These are phyloP conservation scores for Cyclotella kingstonii DNA, from an alignment of 108 stramenopile genomes.

Conservation along the genomic window DNA sequence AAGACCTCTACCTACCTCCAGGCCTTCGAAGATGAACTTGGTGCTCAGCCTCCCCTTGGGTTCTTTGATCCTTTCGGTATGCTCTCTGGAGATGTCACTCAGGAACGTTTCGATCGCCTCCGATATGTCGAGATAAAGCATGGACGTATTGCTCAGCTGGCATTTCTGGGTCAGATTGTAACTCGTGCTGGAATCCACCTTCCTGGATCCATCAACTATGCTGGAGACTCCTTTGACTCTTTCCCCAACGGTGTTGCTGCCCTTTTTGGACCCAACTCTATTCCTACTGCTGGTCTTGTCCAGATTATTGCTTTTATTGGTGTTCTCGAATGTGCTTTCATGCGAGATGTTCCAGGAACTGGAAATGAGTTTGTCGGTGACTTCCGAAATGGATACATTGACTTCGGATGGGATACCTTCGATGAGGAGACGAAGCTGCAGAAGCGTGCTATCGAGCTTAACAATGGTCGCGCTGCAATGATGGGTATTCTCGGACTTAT, in stretches of 20 bases:
- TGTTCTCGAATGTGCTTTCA: background rate
- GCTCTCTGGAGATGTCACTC: constrained; percentile 1
- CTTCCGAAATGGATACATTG: constrained; percentile 70
- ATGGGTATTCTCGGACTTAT: constrained; percentile 70
- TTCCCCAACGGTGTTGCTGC: constrained; percentile 8
- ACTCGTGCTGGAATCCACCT: constrained; percentile 7
- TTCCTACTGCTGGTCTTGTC: constrained; percentile 4
- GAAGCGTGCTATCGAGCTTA: constrained; percentile 90
- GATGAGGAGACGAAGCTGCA: constrained; percentile 63
- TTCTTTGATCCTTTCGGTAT: constrained; percentile 52
- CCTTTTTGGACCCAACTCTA: constrained; percentile 5
- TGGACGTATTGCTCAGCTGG: constrained; percentile 73
- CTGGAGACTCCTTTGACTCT: constrained; percentile 4
- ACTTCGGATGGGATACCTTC: constrained; percentile 73
- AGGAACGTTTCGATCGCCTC: constrained; percentile 61
- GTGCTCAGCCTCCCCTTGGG: constrained; percentile 62
- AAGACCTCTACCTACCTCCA: constrained; percentile 45
- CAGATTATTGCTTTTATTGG: constrained; percentile 2
- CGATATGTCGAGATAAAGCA: constrained; percentile 77
- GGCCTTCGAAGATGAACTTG: constrained; percentile 62
- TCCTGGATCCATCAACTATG: constrained; percentile 7
- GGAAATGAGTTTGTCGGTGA: constrained; percentile 24
- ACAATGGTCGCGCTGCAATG: constrained; percentile 89
- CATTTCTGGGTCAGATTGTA: constrained; percentile 56
- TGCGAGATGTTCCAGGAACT: constrained; percentile 4